These are phyloP conservation scores for Diaporthe sp. DNA, from an alignment of 2,329 filamentous ascomycete species.

Conservation along the genomic window DNA sequence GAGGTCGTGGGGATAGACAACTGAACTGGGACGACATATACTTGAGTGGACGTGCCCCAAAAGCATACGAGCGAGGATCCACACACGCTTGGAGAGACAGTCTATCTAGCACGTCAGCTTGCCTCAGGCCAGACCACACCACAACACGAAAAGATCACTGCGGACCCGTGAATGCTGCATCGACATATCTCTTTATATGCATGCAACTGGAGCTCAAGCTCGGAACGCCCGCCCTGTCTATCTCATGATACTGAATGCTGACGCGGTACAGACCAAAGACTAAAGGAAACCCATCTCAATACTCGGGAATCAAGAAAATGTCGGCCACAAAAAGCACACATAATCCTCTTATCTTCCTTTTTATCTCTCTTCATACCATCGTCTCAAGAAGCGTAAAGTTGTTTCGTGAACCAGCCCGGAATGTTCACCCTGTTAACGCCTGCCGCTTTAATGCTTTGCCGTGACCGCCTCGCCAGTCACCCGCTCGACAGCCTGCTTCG, in stretches of 20 bases:
- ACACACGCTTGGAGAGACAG: too few species aligned
- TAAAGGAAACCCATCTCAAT: slow-evolving; percentile 2
- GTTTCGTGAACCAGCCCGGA: background rate
- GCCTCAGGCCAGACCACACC: background rate
- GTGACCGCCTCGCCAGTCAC: slow-evolving; percentile 75
- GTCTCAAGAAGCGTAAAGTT: slow-evolving; percentile 5
- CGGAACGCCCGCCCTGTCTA: slow-evolving; percentile 32
- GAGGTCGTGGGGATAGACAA: background rate
- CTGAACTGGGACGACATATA: background rate
- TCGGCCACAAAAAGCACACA: background rate
- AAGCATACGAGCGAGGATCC: background rate
- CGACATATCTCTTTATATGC: slow-evolving; percentile 13
- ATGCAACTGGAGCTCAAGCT: slow-evolving; percentile 22
- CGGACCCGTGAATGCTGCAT: background rate
- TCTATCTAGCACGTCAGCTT: background rate
- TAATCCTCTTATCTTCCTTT: background rate
- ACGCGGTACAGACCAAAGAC: slow-evolving; percentile 1
- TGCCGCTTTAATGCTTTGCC: slow-evolving; percentile 74
- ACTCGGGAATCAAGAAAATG: background rate
- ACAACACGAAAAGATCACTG: background rate
- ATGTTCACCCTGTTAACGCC: slow-evolving; percentile 45
- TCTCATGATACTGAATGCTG: slow-evolving; percentile 30
- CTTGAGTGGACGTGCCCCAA: background rate
- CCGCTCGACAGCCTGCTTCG: slow-evolving; percentile 77
- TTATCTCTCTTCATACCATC: background rate